Conservation (phyloP, 768 basidiomycete genomes). For the Botryobasidium botryosum region DNA sequence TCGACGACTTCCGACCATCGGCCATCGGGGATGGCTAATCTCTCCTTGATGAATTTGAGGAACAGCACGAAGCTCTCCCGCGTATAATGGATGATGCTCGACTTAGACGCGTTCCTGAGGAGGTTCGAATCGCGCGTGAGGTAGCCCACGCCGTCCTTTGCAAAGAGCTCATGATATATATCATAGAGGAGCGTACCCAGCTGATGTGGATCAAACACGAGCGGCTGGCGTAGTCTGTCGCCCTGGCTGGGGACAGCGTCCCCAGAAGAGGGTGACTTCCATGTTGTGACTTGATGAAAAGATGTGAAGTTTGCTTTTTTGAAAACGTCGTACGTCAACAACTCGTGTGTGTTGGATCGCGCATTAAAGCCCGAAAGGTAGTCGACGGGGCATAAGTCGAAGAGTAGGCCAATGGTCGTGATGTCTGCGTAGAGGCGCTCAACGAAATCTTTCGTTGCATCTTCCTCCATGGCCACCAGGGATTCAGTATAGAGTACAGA, state of each 20-base stretch:
- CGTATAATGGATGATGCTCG: constrained; percentile 27
- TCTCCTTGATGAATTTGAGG: constrained; percentile 25
- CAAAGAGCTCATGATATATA: constrained; percentile 31
- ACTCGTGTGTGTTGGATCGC: constrained; percentile 27
- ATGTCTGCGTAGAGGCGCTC: constrained; percentile 25
- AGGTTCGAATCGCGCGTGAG: constrained; percentile 6
- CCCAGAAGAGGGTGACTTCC: no score
- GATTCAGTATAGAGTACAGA: constrained; percentile 29
- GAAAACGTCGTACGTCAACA: constrained; percentile 13
- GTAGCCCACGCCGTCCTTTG: constrained; percentile 21
- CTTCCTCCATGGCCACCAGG: constrained; percentile 19
- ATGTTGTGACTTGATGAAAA: no score
- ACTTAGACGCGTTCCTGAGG: constrained; percentile 11
- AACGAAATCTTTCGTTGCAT: constrained; percentile 20
- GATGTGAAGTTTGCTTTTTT: no score
- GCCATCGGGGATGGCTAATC: constrained; percentile 16
- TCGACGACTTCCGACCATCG: constrained; percentile 31
- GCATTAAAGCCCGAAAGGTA: constrained; percentile 27
- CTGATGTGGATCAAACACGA: no score
- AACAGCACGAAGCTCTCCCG: constrained; percentile 33
- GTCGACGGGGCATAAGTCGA: no score
- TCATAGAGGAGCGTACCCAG: no score
- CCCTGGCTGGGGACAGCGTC: no score
- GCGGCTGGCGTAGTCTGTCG: no score
- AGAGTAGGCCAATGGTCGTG: constrained; percentile 25